phyloP scores from a whole-genome alignment of 2,329 filamentous ascomycete genomes.

The Pseudogymnoascus sp. region DNA sequence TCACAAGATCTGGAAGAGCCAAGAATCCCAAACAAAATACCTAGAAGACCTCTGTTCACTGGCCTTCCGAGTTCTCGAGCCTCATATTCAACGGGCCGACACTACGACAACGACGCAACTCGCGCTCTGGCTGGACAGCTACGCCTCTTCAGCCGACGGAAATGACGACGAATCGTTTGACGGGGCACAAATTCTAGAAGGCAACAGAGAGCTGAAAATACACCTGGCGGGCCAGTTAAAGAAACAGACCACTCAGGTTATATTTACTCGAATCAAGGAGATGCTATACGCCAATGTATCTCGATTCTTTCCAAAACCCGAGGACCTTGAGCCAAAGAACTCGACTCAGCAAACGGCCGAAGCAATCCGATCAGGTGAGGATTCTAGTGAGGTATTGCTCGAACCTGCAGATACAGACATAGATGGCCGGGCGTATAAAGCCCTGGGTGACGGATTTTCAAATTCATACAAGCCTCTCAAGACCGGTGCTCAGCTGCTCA shows the following conservation, averaged over 20 bases:
- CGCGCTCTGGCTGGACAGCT: conserved; percentile 6
- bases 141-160: conserved; percentile 15
- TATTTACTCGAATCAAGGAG: conserved; percentile 15
- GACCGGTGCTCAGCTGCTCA: conserved; percentile 12
- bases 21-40: conserved; percentile 1
- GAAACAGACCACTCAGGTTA: conserved; percentile 44
- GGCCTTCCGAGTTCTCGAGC: background rate
- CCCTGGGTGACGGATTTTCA: conserved; percentile 8
- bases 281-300: conserved; percentile 45
- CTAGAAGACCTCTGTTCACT: conserved; percentile 1
- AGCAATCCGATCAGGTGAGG: background rate
- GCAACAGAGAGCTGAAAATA: conserved; percentile 54
- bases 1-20: conserved; percentile 5
- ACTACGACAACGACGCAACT: conserved; percentile 2
- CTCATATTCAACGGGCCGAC: background rate
- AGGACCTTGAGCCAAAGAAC: conserved; percentile 9
- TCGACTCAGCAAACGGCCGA: background rate
- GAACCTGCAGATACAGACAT: conserved; percentile 10
- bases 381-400: background rate
- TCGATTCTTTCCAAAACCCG: conserved; percentile 6
- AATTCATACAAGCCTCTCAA: conserved; percentile 13
- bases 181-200: conserved; percentile 58
- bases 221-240: conserved; percentile 54
- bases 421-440: conserved; percentile 4
- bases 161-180: conserved; percentile 33